A percentile compares a stretch with the other conserved stretches of the same genome.
These are phyloP conservation scores for Apiosordaria backusii DNA, from an alignment of 495 filamentous ascomycete genomes.

Conservation along the genomic window DNA sequence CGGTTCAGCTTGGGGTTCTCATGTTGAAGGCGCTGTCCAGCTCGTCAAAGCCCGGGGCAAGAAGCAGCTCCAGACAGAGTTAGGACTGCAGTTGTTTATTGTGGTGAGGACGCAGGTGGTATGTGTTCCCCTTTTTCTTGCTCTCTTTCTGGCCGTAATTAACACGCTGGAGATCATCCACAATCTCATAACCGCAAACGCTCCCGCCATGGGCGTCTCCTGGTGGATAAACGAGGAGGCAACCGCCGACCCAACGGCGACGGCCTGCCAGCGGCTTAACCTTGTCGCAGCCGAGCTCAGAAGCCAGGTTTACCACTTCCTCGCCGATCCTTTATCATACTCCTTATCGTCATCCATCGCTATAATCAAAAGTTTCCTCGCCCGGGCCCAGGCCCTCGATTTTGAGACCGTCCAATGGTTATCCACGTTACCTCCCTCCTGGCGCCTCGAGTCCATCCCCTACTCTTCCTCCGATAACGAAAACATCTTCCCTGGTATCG, in stretches of 20 bases:
- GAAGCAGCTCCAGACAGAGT: slow-evolving; percentile 46
- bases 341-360: slow-evolving; percentile 36
- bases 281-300: slow-evolving; percentile 47
- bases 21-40: slow-evolving; percentile 53
- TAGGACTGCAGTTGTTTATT: slow-evolving; percentile 48
- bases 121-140: slow-evolving; percentile 16
- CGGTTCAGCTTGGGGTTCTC: slow-evolving; percentile 50
- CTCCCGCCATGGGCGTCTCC: slow-evolving; percentile 46
- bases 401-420: slow-evolving; percentile 43
- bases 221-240: slow-evolving; percentile 50
- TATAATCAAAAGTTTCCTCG: slow-evolving; percentile 41
- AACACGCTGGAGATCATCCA: slow-evolving; percentile 40
- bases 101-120: slow-evolving; percentile 54
- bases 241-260: slow-evolving; percentile 35
- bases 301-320: slow-evolving; percentile 40
- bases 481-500: slow-evolving; percentile 49
- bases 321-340: slow-evolving; percentile 26
- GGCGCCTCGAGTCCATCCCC: slow-evolving; percentile 40
- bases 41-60: slow-evolving; percentile 51
- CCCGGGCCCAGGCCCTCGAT: slow-evolving; percentile 42
- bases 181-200: slow-evolving; percentile 41
- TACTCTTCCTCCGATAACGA: slow-evolving; percentile 20
- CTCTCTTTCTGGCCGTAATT: not conserved
- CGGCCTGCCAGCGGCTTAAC: slow-evolving; percentile 41
- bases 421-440: slow-evolving; percentile 37